Percentiles rank a stretch among this genome's conserved stretches.
These are phyloP conservation scores for Nematocida homosporus DNA, from an alignment of 371 early-diverging fungal species.

Conservation along the genomic window DNA sequence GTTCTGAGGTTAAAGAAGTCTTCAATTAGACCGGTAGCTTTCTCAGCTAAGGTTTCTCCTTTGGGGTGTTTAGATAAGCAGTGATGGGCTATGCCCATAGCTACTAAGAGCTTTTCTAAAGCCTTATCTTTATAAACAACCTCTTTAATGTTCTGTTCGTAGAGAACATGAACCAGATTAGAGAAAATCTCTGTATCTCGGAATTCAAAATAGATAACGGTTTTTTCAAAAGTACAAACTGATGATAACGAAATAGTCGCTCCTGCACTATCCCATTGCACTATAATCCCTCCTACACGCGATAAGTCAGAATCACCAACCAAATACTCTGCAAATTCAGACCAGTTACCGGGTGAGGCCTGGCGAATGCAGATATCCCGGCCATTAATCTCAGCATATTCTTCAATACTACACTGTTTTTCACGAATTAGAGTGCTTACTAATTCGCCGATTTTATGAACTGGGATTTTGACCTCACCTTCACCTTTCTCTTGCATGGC, in stretches of 20 bases:
- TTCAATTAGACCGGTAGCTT: slow-evolving; percentile 16
- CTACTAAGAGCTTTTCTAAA: slow-evolving; percentile 36
- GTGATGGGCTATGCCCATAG: slow-evolving; percentile 46
- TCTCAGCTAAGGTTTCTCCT: background rate
- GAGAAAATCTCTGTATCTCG: slow-evolving; percentile 67
- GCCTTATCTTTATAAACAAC: slow-evolving; percentile 57
- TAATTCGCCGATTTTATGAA: slow-evolving; percentile 1
- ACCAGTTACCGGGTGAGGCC: slow-evolving; percentile 65
- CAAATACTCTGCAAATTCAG: slow-evolving; percentile 65
- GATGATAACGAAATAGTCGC: slow-evolving; percentile 14
- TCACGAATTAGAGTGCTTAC: slow-evolving; percentile 1
- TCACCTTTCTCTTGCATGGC: slow-evolving; percentile 33
- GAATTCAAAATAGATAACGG: slow-evolving; percentile 42
- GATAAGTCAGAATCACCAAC: slow-evolving; percentile 46
- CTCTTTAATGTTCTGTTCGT: slow-evolving; percentile 63
- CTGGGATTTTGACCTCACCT: slow-evolving; percentile 9
- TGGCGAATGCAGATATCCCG: slow-evolving; percentile 30
- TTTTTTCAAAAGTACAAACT: slow-evolving; percentile 44
- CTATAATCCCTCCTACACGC: slow-evolving; percentile 46
- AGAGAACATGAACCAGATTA: slow-evolving; percentile 56
- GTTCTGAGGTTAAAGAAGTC: slow-evolving; percentile 19
- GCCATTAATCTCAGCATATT: slow-evolving; percentile 56
- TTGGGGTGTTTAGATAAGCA: background rate
- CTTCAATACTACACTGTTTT: slow-evolving; percentile 41
- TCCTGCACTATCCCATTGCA: slow-evolving; percentile 3